Evolutionary conservation across 352 stramenopile species (phyloP).

Genomic region (Pythium plurisporium): DNA sequence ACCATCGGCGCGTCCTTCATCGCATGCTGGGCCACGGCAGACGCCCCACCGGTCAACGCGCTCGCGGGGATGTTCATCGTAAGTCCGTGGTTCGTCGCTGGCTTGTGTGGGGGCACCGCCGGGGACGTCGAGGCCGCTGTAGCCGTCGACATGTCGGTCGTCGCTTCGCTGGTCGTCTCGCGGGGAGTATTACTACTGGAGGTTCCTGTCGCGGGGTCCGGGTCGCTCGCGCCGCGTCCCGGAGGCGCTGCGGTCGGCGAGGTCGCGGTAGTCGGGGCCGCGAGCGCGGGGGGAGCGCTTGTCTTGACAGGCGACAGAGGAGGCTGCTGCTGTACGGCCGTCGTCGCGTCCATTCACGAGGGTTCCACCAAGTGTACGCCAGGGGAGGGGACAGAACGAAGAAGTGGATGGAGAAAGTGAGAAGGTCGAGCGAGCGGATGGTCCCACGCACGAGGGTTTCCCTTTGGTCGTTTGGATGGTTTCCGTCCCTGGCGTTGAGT

Average conservation of each 20-base stretch:
- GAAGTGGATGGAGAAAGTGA: background rate
- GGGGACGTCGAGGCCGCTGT: background rate
- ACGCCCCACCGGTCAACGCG: background rate
- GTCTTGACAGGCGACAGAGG: slow-evolving; percentile 9
- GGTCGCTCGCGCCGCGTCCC: slow-evolving; percentile 1
- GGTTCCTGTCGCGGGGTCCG: background rate
- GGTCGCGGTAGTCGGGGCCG: background rate
- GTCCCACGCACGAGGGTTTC: background rate
- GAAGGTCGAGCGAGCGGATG: background rate
- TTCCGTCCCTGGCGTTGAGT: background rate
- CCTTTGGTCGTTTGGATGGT: background rate
- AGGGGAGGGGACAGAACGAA: too few relatives aligned
- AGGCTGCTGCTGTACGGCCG: background rate
- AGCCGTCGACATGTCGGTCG: background rate
- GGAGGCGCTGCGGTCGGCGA: too few relatives aligned
- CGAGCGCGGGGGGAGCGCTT: background rate
- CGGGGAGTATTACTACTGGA: background rate
- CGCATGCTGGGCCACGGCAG: too few relatives aligned
- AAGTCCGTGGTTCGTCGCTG: background rate
- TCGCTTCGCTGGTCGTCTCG: background rate
- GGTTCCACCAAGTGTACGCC: too few relatives aligned
- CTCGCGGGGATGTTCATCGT: background rate
- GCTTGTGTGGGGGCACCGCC: background rate
- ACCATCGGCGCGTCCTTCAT: background rate
- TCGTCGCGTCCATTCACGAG: slow-evolving; percentile 21